A percentile compares a stretch with the other conserved stretches of the same genome.
Evolutionary conservation across 2,329 filamentous ascomycete species (phyloP).

Genomic region (Fusarium devonianum): DNA sequence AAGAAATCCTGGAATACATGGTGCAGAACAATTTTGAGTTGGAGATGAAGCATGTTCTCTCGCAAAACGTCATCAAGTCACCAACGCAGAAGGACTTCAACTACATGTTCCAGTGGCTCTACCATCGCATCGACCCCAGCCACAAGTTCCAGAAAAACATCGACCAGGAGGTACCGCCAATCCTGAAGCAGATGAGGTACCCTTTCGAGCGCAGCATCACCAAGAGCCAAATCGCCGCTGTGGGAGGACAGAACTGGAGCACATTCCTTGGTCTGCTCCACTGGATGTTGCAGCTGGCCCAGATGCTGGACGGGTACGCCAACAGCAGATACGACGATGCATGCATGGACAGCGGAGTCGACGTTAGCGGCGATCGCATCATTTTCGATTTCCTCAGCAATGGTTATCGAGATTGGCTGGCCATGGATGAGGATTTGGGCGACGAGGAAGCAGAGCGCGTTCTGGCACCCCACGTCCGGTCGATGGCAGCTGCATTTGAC

Average conservation of each 20-base stretch:
- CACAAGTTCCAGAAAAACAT: slow-evolving; percentile 95
- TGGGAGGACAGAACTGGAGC: slow-evolving; percentile 96
- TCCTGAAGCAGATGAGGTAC: slow-evolving; percentile 92
- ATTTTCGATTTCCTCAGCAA: slow-evolving; percentile 91
- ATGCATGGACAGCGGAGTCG: slow-evolving; percentile 85
- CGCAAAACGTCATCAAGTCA: slow-evolving; percentile 87
- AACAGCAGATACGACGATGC: slow-evolving; percentile 86
- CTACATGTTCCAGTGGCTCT: slow-evolving; percentile 97
- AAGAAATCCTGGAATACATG: slow-evolving; percentile 91
- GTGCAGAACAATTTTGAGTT: slow-evolving; percentile 95
- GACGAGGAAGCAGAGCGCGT: slow-evolving; percentile 84
- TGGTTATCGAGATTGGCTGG: slow-evolving; percentile 92
- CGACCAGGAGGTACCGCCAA: slow-evolving; percentile 90
- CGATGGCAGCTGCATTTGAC: slow-evolving; percentile 89
- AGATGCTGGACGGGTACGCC: slow-evolving; percentile 88
- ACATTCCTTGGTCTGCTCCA: slow-evolving; percentile 92
- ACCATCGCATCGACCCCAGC: slow-evolving; percentile 92
- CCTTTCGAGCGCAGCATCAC: slow-evolving; percentile 95
- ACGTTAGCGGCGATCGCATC: slow-evolving; percentile 88
- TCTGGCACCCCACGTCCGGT: slow-evolving; percentile 82
- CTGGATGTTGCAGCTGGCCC: slow-evolving; percentile 98
- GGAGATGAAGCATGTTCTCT: slow-evolving; percentile 95
- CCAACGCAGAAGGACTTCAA: slow-evolving; percentile 99
- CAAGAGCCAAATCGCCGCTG: slow-evolving; percentile 93
- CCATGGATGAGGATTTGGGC: slow-evolving; percentile 86